A percentile compares a stretch with the other conserved stretches of the same genome.
Conservation (phyloP, 1,284 basidiomycete genomes). For the Apiotrichum veenhuisii region DNA sequence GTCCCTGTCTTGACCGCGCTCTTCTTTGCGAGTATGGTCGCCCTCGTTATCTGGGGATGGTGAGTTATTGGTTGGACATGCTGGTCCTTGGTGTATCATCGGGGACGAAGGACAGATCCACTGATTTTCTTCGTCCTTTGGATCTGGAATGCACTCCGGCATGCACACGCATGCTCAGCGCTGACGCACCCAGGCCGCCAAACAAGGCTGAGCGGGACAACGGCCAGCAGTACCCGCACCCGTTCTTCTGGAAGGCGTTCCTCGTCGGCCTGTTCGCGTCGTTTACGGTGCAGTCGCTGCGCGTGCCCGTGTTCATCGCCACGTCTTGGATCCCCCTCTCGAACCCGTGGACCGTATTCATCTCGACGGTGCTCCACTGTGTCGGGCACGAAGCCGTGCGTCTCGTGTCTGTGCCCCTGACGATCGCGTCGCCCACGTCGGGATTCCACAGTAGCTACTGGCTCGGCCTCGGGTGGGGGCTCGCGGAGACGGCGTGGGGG, state of each 20-base stretch:
- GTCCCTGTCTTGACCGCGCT: conserved; percentile 41
- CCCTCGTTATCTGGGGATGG: conserved; percentile 46
- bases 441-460: conserved; percentile 49
- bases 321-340: conserved; percentile 29
- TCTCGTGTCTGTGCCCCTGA: conserved; percentile 37
- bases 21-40: conserved; percentile 34
- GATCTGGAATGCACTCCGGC: not conserved
- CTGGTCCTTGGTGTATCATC: too few relatives aligned
- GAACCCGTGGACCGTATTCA: not conserved
- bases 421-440: conserved; percentile 37
- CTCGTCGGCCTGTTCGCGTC: conserved; percentile 44
- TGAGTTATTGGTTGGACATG: too few relatives aligned
- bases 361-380: conserved; percentile 33
- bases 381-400: conserved; percentile 44
- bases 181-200: conserved; percentile 41
- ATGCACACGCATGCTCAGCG: not conserved
- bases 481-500: conserved; percentile 46
- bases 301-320: conserved; percentile 40
- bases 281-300: conserved; percentile 41
- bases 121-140: not conserved
- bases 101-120: too few relatives aligned
- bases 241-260: conserved; percentile 42
- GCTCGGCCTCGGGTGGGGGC: conserved; percentile 48
- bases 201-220: conserved; percentile 33
- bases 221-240: conserved; percentile 46